Evolutionary conservation across 805 yeast genomes (phyloP), one percentile per base, ranked within the genome.

Genomic region (Yueomyces sinensis): DNA sequence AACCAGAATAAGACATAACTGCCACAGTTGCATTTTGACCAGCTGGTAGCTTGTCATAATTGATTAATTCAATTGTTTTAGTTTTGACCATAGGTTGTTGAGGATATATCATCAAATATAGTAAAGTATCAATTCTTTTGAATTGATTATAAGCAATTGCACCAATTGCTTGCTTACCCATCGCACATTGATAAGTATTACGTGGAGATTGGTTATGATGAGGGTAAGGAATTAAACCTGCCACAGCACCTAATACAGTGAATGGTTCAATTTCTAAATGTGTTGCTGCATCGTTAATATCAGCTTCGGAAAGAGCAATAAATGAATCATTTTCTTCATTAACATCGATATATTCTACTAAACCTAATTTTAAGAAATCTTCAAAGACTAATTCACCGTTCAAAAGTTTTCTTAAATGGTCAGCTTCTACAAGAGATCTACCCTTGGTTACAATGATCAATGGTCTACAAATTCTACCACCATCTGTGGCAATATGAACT

Each of bases 91-190:
- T 83, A 0, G 98, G 98, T 56, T 91, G 97, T 61, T 91, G 97
- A 4, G 98, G 98, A 54, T 91, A 91, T n/a, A 86, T 94, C 95
- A 91, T 82, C 43, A 91, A 66, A 52, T 91, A 91, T 43, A 91
- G 65, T 51, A 91, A 62, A 1, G 98, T 91, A 53, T 91, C 98
- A 45, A 91, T 89, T 58, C 98, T 77, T 54, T 84, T 73, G 63
- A 91, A 82, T 61, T 91, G 98, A 58, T 91, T 91, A 57, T 91
- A 91, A 9, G 94, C 95, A 60, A 91, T 91, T 2, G 97, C 97
- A 46, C 98, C 98, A 59, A 91, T 89, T n/a, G 98, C 98, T 64
- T 91, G 98, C 62, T 91, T 91, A 74, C 98, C 98, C 98, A 91
- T 91, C 47, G 98, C 98, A 59, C 95, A 87, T 67, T 91, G 98